Conservation (phyloP, 495 filamentous ascomycete genomes). For the Talaromyces nanjingensis region DNA sequence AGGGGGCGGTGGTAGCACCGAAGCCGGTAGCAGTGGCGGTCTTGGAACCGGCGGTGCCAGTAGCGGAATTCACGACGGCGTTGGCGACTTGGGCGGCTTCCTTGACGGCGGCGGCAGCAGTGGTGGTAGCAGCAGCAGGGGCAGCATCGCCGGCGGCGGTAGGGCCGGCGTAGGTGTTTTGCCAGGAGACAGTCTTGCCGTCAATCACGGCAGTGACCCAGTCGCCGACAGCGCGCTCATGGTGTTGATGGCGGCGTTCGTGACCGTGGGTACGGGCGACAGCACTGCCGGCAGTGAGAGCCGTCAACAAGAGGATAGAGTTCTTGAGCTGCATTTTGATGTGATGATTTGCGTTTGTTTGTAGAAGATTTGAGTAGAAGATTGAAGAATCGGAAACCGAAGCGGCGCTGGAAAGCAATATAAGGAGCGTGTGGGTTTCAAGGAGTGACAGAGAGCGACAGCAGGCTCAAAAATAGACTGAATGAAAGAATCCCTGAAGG, state of each 20-base stretch:
- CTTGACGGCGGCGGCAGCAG: constrained; percentile 12
- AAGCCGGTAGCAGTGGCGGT: constrained; percentile 18
- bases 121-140: constrained; percentile 15
- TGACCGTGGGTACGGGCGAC: constrained; percentile 39
- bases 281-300: constrained; percentile 35
- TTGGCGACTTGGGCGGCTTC: constrained; percentile 5
- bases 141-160: constrained; percentile 8
- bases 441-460: constrained; percentile 12
- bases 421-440: constrained; percentile 11
- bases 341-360: not conserved
- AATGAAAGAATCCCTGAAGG: constrained; percentile 1
- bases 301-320: constrained; percentile 30
- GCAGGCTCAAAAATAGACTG: constrained; percentile 2
- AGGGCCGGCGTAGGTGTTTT: constrained; percentile 45
- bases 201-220: constrained; percentile 56
- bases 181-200: constrained; percentile 54
- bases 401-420: not conserved
- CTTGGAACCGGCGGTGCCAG: constrained; percentile 9
- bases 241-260: constrained; percentile 37
- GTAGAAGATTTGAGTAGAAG: not conserved
- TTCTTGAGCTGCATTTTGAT: constrained; percentile 36
- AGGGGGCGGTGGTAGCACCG: constrained; percentile 22
- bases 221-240: constrained; percentile 37
- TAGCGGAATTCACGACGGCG: constrained; percentile 10
- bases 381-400: not conserved